A percentile compares a stretch with the other conserved stretches of the same genome.
Evolutionary conservation across 768 basidiomycete genomes (phyloP).

Genomic region (Rhodocollybia butyracea): DNA sequence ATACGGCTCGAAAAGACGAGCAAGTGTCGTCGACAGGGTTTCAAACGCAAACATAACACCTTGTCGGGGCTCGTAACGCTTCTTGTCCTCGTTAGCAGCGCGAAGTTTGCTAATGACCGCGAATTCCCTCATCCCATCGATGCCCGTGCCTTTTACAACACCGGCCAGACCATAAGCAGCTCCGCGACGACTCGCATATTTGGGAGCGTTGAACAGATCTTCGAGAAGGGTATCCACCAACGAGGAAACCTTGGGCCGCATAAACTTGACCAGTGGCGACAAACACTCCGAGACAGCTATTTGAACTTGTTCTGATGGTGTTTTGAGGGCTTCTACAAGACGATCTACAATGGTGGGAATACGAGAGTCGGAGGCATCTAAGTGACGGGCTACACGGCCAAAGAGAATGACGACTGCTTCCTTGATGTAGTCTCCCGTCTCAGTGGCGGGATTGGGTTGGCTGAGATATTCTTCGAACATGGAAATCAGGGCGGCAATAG

Average conservation of each 20-base stretch:
- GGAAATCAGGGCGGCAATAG: constrained; percentile 69
- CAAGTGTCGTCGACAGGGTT: constrained; percentile 81
- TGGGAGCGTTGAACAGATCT: constrained; percentile 72
- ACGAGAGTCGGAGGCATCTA: constrained; percentile 72
- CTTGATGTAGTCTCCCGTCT: constrained; percentile 83
- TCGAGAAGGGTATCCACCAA: constrained; percentile 78
- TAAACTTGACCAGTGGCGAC: constrained; percentile 75
- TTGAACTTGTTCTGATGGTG: constrained; percentile 94
- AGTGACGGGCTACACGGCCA: constrained; percentile 86
- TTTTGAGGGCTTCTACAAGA: constrained; percentile 85
- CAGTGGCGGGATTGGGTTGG: constrained; percentile 51
- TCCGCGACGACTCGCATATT: constrained; percentile 93
- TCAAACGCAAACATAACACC: constrained; percentile 96
- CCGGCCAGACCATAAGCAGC: constrained; percentile 97
- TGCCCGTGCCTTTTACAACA: constrained; percentile 86
- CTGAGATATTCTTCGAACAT: constrained; percentile 80
- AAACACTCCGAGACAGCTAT: constrained; percentile 95
- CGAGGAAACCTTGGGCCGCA: constrained; percentile 50
- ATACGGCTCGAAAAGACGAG: constrained; percentile 92
- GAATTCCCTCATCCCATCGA: constrained; percentile 82
- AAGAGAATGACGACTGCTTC: constrained; percentile 95
- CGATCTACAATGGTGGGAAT: constrained; percentile 81
- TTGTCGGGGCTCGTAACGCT: constrained; percentile 80
- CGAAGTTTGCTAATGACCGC: constrained; percentile 71
- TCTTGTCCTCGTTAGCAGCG: constrained; percentile 84